Percentiles rank a stretch among this genome's conserved stretches.
Evolutionary conservation across 441 rosid species (phyloP).

Genomic region (Raphanus hybrid): DNA sequence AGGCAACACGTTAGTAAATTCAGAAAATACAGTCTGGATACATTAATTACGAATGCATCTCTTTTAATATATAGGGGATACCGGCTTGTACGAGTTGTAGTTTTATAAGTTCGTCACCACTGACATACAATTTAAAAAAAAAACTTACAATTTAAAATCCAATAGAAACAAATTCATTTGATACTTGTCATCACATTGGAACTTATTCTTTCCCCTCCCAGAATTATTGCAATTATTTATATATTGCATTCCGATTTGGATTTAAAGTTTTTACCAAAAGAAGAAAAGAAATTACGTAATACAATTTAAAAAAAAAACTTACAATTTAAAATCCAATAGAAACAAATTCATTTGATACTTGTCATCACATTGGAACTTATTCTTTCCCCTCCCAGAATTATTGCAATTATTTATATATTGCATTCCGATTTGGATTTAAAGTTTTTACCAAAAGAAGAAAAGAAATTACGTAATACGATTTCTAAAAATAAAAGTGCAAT

Average conservation of each 20-base stretch:
- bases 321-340: background rate
- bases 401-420: slow-evolving; percentile 8
- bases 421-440: slow-evolving; percentile 24
- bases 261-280: slow-evolving; percentile 58
- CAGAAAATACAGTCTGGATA: too few species aligned
- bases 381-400: background rate
- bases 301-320: background rate
- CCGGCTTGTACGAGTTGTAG: background rate
- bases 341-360: background rate
- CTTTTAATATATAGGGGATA: too few species aligned
- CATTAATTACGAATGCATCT: too few species aligned
- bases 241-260: slow-evolving; percentile 11
- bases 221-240: slow-evolving; percentile 12
- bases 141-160: background rate
- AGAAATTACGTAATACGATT: slow-evolving; percentile 47
- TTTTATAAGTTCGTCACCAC: background rate
- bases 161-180: background rate
- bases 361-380: background rate
- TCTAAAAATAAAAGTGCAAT: slow-evolving; percentile 27
- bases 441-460: slow-evolving; percentile 74
- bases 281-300: slow-evolving; percentile 64
- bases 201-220: background rate
- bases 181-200: background rate
- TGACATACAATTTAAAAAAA: background rate
- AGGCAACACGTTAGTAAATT: too few species aligned